Percentiles rank a stretch among this genome's conserved stretches.
phyloP scores from a whole-genome alignment of 805 yeast genomes.

The Dipodascopsis uninucleata region DNA sequence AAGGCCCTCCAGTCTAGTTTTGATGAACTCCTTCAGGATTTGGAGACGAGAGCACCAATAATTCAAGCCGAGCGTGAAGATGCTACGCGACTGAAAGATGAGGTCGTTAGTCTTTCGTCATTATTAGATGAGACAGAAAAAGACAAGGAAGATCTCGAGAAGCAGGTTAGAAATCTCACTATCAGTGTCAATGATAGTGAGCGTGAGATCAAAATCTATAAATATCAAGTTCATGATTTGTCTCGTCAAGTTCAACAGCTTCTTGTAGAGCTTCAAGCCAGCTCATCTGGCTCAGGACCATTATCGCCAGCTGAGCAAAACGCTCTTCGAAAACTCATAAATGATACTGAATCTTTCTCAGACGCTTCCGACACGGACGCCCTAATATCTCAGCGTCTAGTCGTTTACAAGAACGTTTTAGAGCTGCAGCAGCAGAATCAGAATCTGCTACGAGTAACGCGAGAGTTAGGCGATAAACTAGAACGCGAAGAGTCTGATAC shows the following conservation, averaged over 20 bases:
- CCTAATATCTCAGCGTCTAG: conserved; percentile 68
- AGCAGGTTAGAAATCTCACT: conserved; percentile 36
- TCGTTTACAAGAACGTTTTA: conserved; percentile 60
- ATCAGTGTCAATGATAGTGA: conserved; percentile 37
- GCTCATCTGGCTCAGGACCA: conserved; percentile 56
- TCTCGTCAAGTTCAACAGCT: conserved; percentile 79
- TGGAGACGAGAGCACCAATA: conserved; percentile 74
- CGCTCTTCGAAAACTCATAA: conserved; percentile 42
- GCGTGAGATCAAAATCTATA: conserved; percentile 32
- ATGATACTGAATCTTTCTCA: conserved; percentile 35
- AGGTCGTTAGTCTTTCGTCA: conserved; percentile 52
- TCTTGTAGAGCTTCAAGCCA: conserved; percentile 55
- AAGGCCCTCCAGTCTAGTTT: conserved; percentile 66
- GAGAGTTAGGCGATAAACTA: conserved; percentile 67
- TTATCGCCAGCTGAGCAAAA: conserved; percentile 60
- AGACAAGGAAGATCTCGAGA: conserved; percentile 39
- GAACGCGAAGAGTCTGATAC: conserved; percentile 54
- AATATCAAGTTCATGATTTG: conserved; percentile 53
- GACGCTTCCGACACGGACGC: conserved; percentile 59
- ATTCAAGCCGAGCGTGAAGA: conserved; percentile 62
- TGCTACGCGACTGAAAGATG: conserved; percentile 54
- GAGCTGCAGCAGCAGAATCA: conserved; percentile 74
- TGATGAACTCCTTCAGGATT: conserved; percentile 65
- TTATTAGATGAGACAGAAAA: conserved; percentile 43
- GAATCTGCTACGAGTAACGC: conserved; percentile 61